Percentiles rank a stretch among this genome's conserved stretches.
Conservation (phyloP, 2,329 filamentous ascomycete species). For the Ophiosphaerella korrae region DNA sequence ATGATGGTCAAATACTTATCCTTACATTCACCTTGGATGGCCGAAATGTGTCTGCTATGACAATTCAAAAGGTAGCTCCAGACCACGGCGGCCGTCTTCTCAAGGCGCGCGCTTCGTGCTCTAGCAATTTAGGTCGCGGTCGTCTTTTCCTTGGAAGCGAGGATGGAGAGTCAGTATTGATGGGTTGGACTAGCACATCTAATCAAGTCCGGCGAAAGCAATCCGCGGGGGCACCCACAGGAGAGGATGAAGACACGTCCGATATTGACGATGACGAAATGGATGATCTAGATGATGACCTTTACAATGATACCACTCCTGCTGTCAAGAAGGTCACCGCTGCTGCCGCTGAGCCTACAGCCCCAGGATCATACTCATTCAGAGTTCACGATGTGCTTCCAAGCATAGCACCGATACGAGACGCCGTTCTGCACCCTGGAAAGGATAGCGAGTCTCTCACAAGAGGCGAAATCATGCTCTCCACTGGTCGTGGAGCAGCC, state of each 20-base stretch:
- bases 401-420: slow-evolving; percentile 79
- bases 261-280: slow-evolving; percentile 64
- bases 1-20: slow-evolving; percentile 74
- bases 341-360: slow-evolving; percentile 48
- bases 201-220: slow-evolving; percentile 64
- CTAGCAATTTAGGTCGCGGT: slow-evolving; percentile 69
- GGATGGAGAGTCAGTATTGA: slow-evolving; percentile 75
- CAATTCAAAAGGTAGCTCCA: slow-evolving; percentile 67
- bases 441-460: slow-evolving; percentile 27
- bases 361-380: slow-evolving; percentile 72
- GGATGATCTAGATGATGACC: slow-evolving; percentile 62
- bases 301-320: slow-evolving; percentile 65
- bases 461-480: slow-evolving; percentile 59
- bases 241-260: slow-evolving; percentile 52
- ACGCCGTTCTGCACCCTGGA: slow-evolving; percentile 67
- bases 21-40: slow-evolving; percentile 87
- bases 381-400: slow-evolving; percentile 75
- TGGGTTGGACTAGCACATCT: slow-evolving; percentile 75
- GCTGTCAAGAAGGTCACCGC: slow-evolving; percentile 48
- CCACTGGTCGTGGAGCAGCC: slow-evolving; percentile 67
- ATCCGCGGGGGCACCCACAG: slow-evolving; percentile 62
- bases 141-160: slow-evolving; percentile 86
- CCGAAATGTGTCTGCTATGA: slow-evolving; percentile 84
- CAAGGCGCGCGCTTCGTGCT: slow-evolving; percentile 68
- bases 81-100: slow-evolving; percentile 69